Evolutionary conservation across 2,329 filamentous ascomycete species (phyloP).

Genomic region (Penicillium nordicum): DNA sequence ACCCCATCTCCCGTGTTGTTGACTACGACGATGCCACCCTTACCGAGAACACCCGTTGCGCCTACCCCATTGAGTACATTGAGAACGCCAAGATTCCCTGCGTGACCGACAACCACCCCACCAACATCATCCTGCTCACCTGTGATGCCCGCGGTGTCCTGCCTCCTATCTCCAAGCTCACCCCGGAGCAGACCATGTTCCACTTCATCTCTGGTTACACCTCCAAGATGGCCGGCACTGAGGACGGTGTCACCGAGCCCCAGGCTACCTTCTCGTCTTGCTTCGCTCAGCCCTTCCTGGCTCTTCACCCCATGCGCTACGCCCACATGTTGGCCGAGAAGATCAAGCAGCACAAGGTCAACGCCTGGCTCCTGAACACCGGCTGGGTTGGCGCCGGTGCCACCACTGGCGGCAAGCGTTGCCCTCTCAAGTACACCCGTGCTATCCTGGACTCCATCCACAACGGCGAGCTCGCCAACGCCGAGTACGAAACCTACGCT

Average conservation of each 20-base stretch:
- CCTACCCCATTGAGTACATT: conserved; percentile 99
- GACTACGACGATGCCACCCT: conserved; percentile 94
- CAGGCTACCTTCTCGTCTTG: conserved; percentile 98
- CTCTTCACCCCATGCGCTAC: conserved; percentile 98
- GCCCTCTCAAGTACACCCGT: conserved; percentile 97
- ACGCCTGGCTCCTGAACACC: conserved; percentile 98
- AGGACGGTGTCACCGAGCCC: conserved; percentile 93
- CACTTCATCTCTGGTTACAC: conserved; percentile 99
- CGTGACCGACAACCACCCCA: conserved; percentile 79
- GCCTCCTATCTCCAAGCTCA: conserved; percentile 95
- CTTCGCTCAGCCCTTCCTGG: conserved; percentile 98
- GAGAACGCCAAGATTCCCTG: conserved; percentile 98
- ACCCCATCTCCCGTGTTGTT: conserved; percentile 80
- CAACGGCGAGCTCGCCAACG: conserved; percentile 89
- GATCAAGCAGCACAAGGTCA: conserved; percentile 91
- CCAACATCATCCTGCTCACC: conserved; percentile 96
- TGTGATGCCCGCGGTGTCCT: conserved; percentile 97
- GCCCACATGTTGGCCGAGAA: conserved; percentile 98
- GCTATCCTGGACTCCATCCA: conserved; percentile 98
- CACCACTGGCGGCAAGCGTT: conserved; percentile 89
- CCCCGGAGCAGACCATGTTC: conserved; percentile 97
- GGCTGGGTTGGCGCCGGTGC: conserved; percentile 93
- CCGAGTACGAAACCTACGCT: conserved; percentile 90
- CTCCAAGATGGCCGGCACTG: conserved; percentile 99
- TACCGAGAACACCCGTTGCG: conserved; percentile 97